These are phyloP conservation scores for Polytolypa hystricis DNA, from an alignment of 2,329 filamentous ascomycete species.

Conservation along the genomic window DNA sequence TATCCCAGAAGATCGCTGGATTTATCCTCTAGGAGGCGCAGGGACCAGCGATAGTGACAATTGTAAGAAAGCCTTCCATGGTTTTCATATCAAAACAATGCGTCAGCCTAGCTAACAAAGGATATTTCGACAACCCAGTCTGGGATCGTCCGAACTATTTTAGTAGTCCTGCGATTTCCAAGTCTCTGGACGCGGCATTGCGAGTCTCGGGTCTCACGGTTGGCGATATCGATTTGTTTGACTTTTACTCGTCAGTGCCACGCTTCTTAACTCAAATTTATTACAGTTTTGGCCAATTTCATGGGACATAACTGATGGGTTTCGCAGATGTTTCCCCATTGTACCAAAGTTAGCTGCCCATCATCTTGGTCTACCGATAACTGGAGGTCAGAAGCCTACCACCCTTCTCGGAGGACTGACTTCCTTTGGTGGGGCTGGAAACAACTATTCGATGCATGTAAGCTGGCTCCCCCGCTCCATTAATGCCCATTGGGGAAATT, in stretches of 20 bases:
- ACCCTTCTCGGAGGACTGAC: slow-evolving; percentile 56
- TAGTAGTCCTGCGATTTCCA: slow-evolving; percentile 47
- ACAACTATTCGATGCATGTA: slow-evolving; percentile 61
- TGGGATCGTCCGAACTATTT: slow-evolving; percentile 52
- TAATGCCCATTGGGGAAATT: neutral
- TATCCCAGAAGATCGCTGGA: slow-evolving; percentile 47
- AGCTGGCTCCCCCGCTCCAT: slow-evolving; percentile 9
- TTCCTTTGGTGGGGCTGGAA: slow-evolving; percentile 58
- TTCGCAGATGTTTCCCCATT: slow-evolving; percentile 54
- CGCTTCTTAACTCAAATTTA: too few relatives aligned
- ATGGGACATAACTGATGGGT: slow-evolving; percentile 1
- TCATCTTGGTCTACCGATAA: slow-evolving; percentile 45
- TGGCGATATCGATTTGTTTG: slow-evolving; percentile 48
- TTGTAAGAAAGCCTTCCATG: slow-evolving; percentile 31
- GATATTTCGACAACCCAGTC: slow-evolving; percentile 31
- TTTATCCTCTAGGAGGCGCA: slow-evolving; percentile 54
- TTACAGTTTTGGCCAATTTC: too few relatives aligned
- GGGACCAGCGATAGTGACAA: slow-evolving; percentile 47
- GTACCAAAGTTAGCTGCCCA: slow-evolving; percentile 55
- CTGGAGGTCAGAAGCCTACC: slow-evolving; percentile 39
- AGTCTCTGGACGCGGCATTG: slow-evolving; percentile 46
- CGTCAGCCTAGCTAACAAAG: neutral
- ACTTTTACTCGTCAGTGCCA: slow-evolving; percentile 50
- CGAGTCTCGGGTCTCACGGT: slow-evolving; percentile 35
- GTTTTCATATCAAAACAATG: neutral